These are phyloP conservation scores for Saitozyma podzolica DNA, from an alignment of 768 basidiomycete genomes.

Conservation along the genomic window DNA sequence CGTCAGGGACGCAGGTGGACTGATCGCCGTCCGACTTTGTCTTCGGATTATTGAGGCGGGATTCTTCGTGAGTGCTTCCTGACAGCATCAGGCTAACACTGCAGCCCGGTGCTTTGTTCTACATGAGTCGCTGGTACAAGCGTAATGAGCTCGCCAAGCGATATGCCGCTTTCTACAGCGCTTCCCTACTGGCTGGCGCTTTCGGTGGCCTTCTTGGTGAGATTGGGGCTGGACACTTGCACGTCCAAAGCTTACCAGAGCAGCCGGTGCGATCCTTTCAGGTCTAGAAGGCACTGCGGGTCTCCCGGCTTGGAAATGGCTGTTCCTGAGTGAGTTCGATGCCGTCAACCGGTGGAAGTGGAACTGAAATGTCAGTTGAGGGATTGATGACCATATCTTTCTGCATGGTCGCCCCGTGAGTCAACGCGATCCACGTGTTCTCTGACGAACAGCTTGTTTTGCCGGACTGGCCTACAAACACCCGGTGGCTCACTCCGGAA, in stretches of 20 bases:
- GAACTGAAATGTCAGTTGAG: constrained; percentile 5
- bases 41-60: constrained; percentile 21
- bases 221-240: not conserved
- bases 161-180: constrained; percentile 39
- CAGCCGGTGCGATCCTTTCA: constrained; percentile 15
- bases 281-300: constrained; percentile 8
- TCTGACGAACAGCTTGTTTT: too few relatives aligned
- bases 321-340: constrained; percentile 12
- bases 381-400: constrained; percentile 14
- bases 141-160: constrained; percentile 34
- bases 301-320: constrained; percentile 17
- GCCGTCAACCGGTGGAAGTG: not conserved
- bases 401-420: constrained; percentile 10
- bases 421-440: too few relatives aligned
- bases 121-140: constrained; percentile 28
- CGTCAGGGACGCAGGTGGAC: constrained; percentile 7
- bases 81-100: not conserved
- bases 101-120: constrained; percentile 19
- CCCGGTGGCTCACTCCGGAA: constrained; percentile 40
- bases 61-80: constrained; percentile 13
- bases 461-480: constrained; percentile 42
- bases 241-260: not conserved
- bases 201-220: constrained; percentile 39
- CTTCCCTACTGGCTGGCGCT: constrained; percentile 38
- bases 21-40: constrained; percentile 13